Percentiles rank a stretch among this genome's conserved stretches.
Conservation (phyloP, 2,329 filamentous ascomycete species). For the Colletotrichum sansevieriae region DNA sequence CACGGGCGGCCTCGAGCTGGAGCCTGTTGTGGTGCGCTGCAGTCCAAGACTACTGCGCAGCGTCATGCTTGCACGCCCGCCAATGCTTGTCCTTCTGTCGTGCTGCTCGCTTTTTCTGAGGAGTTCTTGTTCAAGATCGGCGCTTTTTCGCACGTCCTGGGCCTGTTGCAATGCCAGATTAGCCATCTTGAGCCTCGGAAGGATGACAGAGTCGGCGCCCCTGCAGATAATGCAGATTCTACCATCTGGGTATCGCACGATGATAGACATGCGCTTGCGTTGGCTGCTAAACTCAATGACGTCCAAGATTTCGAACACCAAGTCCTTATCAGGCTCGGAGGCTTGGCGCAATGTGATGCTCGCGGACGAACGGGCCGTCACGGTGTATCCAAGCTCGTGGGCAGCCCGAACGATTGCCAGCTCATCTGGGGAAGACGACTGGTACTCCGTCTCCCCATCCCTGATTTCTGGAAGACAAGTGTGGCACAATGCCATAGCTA, state of each 20-base stretch:
- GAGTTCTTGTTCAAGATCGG: constrained; percentile 69
- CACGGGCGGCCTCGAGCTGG: constrained; percentile 48
- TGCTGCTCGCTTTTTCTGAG: constrained; percentile 67
- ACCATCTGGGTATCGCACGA: constrained; percentile 87
- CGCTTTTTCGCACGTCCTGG: constrained; percentile 71
- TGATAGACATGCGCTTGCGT: constrained; percentile 90
- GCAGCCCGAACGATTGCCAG: constrained; percentile 87
- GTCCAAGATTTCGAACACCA: constrained; percentile 84
- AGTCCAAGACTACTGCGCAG: constrained; percentile 59
- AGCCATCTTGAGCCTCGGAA: constrained; percentile 81
- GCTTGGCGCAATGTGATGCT: constrained; percentile 69
- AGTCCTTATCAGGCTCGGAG: constrained; percentile 57
- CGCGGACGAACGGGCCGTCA: constrained; percentile 79
- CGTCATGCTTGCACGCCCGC: constrained; percentile 65
- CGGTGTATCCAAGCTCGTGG: constrained; percentile 84
- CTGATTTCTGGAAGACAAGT: constrained; percentile 88
- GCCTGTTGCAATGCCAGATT: constrained; percentile 83
- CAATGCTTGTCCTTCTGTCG: constrained; percentile 67
- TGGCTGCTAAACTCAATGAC: constrained; percentile 92
- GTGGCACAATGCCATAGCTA: constrained; percentile 89
- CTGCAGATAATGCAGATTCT: constrained; percentile 89
- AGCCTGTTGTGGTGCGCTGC: constrained; percentile 45
- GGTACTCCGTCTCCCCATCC: constrained; percentile 80
- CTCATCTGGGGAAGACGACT: constrained; percentile 92
- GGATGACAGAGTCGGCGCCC: constrained; percentile 87